Conservation (phyloP, 331 rosid genomes). For the Acacia pycnantha region DNA sequence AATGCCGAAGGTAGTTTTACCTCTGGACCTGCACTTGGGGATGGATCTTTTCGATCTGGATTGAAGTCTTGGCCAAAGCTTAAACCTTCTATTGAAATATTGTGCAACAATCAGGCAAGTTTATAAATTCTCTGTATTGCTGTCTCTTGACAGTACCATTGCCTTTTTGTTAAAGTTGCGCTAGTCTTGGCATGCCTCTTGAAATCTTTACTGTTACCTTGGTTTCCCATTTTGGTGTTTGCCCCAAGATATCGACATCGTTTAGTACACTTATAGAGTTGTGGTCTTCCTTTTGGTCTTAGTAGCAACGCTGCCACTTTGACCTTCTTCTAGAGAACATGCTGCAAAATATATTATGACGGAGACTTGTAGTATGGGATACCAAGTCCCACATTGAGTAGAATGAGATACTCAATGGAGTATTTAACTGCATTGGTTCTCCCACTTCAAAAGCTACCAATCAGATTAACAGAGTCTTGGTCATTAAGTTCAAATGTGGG, state of each 20-base stretch:
- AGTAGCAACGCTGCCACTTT: neutral
- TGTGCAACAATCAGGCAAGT: conserved; percentile 84
- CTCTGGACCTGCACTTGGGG: conserved; percentile 59
- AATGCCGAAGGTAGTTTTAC: conserved; percentile 52
- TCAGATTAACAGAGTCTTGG: neutral
- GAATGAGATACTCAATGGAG: too few relatives aligned
- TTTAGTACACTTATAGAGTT: conserved; percentile 1
- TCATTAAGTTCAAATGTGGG: conserved; percentile 20
- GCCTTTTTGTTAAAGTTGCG: neutral
- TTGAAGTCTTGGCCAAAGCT: conserved; percentile 70
- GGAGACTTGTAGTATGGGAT: too few relatives aligned
- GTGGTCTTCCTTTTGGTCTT: neutral
- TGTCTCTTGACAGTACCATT: neutral
- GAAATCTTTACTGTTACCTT: conserved; percentile 14
- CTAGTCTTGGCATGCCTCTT: conserved; percentile 1
- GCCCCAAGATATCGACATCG: neutral
- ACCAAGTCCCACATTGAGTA: too few relatives aligned
- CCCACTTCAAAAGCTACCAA: too few relatives aligned
- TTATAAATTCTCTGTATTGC: conserved; percentile 16
- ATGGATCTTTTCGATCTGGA: conserved; percentile 69
- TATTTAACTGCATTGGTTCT: too few relatives aligned
- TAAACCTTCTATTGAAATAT: conserved; percentile 77
- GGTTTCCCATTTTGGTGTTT: neutral
- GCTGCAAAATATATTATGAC: neutral
- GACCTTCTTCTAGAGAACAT: neutral